A percentile compares a stretch with the other conserved stretches of the same genome.
Conservation (phyloP, 169 alveolate species). For the Cystoisospora suis region DNA sequence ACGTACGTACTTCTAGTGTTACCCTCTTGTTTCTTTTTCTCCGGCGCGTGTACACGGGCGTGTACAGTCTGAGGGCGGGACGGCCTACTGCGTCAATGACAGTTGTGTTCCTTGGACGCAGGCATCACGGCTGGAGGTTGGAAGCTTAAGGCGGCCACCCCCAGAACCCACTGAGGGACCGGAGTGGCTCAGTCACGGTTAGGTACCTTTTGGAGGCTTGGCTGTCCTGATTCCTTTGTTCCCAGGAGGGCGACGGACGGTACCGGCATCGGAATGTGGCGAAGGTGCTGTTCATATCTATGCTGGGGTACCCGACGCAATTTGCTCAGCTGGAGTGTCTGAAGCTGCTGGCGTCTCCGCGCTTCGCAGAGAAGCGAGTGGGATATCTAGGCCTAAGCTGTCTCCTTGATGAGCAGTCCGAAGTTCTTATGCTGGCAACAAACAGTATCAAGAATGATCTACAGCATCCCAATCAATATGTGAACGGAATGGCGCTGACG, state of each 20-base stretch:
- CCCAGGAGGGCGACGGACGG: constrained; percentile 79
- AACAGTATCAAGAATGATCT: constrained; percentile 97
- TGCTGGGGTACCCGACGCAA: constrained; percentile 96
- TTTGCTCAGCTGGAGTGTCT: constrained; percentile 98
- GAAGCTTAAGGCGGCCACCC: too few relatives aligned
- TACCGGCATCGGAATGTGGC: constrained; percentile 96
- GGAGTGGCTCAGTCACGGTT: too few relatives aligned
- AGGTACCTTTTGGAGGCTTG: too few relatives aligned
- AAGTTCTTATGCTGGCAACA: constrained; percentile 97
- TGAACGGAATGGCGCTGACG: constrained; percentile 96
- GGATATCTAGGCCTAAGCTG: constrained; percentile 97
- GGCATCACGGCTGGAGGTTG: too few relatives aligned
- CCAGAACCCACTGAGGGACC: too few relatives aligned
- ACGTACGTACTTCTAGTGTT: too few relatives aligned
- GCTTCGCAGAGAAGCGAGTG: constrained; percentile 88
- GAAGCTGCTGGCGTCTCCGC: constrained; percentile 94
- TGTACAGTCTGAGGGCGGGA: too few relatives aligned
- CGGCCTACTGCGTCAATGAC: too few relatives aligned
- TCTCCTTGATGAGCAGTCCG: constrained; percentile 97
- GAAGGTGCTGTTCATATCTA: constrained; percentile 95
- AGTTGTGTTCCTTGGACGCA: too few relatives aligned
- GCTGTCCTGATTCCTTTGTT: too few relatives aligned
- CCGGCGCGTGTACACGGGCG: too few relatives aligned
- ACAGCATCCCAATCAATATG: constrained; percentile 89
- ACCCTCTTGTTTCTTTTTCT: too few relatives aligned